A percentile compares a stretch with the other conserved stretches of the same genome.
Conservation (phyloP, 2,329 filamentous ascomycete species). For the Fusarium ramigenum region DNA sequence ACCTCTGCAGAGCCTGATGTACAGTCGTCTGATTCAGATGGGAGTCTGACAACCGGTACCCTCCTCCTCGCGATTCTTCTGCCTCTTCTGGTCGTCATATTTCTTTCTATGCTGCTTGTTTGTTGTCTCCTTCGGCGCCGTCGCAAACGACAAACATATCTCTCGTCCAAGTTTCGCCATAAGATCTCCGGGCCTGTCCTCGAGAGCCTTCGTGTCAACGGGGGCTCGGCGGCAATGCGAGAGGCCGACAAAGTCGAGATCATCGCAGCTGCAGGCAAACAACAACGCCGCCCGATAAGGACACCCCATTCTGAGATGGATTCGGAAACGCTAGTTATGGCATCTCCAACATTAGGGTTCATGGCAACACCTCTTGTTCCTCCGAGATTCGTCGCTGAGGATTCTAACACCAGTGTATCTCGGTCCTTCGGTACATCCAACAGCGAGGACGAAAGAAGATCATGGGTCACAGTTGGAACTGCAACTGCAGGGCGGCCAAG, state of each 20-base stretch:
- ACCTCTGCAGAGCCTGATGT: conserved; percentile 25
- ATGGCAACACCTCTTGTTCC: conserved; percentile 39
- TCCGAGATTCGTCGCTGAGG: conserved; percentile 37
- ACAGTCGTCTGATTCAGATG: conserved; percentile 19
- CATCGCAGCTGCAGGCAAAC: conserved; percentile 5
- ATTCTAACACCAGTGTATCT: conserved; percentile 33
- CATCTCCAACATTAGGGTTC: conserved; percentile 43
- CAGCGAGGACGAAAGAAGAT: conserved; percentile 44
- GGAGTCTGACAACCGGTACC: conserved; percentile 44
- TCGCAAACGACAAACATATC: conserved; percentile 41
- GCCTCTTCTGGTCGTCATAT: conserved; percentile 51
- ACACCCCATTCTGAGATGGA: conserved; percentile 38
- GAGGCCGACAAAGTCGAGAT: conserved; percentile 32
- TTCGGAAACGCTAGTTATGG: conserved; percentile 37
- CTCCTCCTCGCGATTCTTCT: conserved; percentile 57
- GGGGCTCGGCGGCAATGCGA: conserved; percentile 37
- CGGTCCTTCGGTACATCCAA: conserved; percentile 32
- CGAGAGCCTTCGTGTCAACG: conserved; percentile 43
- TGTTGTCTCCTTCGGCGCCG: conserved; percentile 49
- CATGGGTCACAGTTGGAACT: conserved; percentile 49
- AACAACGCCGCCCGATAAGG: conserved; percentile 23
- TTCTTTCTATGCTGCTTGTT: conserved; percentile 47
- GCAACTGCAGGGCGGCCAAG: conserved; percentile 38
- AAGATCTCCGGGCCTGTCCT: conserved; percentile 49
- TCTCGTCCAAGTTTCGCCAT: conserved; percentile 43